Evolutionary conservation across 2,329 filamentous ascomycete genomes (phyloP), one percentile per base, ranked within the genome.

Genomic region (Neodidymelliopsis sp.): DNA sequence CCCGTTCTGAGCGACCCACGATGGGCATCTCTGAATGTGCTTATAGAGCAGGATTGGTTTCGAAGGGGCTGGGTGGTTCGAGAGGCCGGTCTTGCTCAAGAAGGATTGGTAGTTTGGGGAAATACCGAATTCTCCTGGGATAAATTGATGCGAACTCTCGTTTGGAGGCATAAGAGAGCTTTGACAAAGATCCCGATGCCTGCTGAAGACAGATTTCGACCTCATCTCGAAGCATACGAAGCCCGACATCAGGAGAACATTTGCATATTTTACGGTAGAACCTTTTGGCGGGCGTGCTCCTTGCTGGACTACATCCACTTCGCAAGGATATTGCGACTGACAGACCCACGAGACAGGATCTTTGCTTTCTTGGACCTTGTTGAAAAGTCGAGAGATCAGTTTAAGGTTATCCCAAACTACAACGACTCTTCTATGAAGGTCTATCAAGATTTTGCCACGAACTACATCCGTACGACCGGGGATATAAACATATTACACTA

Each of bases 361-460:
- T 56, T 43, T 13, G 48, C 53, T 12, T 53, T 56, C 18, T 29
- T 56, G n/a, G 49, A 53, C 15, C 45, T 33, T 62, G 44, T 31
- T 3, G 34, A 46, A 4, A 35, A 49, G n/a, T 43, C 27, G 7
- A 31, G 34, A 12, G 24, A 25, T 11, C 29, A 24, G 3, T 24
- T 54, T 15, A 16, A n/a, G 4, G 13, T 54, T 6, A 24, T 30
- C 2, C 52, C 52, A 6, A 54, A 54, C 16, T 54, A 54, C 35
- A 48, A 41, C 3, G 47, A 51, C n/a, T 3, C 37, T 4, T 48
- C 41, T 6, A 20, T 27, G 5, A 45, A 48, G 4, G 47, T 54
- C n/a, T 54, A 54, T 24, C 43, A 28, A 6, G 36, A 51, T n/a
- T 54, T 54, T 18, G 52, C 52, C 3, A 18, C 19, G 4, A 20